Conservation (phyloP, 1,284 basidiomycete species). For the Heterobasidion annosum region DNA sequence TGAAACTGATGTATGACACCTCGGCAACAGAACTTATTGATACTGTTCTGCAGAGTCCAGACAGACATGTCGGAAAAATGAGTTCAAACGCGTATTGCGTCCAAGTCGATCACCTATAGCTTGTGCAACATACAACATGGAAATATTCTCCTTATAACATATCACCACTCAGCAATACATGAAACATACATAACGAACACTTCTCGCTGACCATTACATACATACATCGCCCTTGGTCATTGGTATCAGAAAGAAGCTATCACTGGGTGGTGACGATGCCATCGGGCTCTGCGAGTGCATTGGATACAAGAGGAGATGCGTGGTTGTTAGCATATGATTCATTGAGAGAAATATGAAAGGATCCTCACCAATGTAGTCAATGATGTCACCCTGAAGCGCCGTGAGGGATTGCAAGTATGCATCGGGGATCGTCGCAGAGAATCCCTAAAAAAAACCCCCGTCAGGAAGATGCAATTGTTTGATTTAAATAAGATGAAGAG, state of each 20-base stretch:
- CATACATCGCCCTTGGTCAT: too few species aligned
- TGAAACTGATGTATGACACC: too few species aligned
- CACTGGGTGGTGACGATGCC: conserved; percentile 3
- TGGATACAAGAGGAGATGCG: conserved; percentile 21
- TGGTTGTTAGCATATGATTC: background rate
- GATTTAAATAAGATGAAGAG: background rate
- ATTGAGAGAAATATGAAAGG: background rate
- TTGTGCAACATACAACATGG: too few species aligned
- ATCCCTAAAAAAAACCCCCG: conserved; percentile 35
- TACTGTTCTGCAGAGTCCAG: too few species aligned
- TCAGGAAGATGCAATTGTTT: background rate
- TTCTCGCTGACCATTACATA: too few species aligned
- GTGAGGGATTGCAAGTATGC: conserved; percentile 26
- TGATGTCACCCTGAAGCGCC: conserved; percentile 24
- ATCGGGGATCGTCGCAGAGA: conserved; percentile 40
- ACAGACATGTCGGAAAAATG: too few species aligned
- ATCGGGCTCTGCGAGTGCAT: conserved; percentile 29
- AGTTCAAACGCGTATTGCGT: too few species aligned
- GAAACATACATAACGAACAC: too few species aligned
- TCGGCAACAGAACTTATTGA: too few species aligned
- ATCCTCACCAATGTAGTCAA: conserved; percentile 43
- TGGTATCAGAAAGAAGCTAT: background rate
- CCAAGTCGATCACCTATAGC: too few species aligned
- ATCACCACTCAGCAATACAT: too few species aligned
- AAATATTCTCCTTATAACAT: too few species aligned